These are phyloP conservation scores for Nakazawaea peltata DNA, from an alignment of 805 yeast genomes.

Conservation along the genomic window DNA sequence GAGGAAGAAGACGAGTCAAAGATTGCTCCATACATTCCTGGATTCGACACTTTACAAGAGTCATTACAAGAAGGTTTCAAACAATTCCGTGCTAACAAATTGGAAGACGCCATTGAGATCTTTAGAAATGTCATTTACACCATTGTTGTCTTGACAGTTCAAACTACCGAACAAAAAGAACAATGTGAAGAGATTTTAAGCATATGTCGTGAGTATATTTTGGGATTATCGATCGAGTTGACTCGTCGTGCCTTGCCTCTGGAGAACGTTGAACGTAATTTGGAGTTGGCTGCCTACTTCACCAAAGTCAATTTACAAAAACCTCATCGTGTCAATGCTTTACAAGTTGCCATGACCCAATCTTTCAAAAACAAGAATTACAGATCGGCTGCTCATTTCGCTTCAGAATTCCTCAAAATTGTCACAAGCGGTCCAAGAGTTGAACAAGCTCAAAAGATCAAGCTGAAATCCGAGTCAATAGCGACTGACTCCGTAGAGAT, in stretches of 20 bases:
- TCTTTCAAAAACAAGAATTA: slow-evolving; percentile 83
- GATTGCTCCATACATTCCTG: slow-evolving; percentile 66
- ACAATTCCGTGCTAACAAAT: slow-evolving; percentile 73
- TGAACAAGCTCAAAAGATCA: slow-evolving; percentile 81
- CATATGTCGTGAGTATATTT: slow-evolving; percentile 80
- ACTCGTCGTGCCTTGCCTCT: slow-evolving; percentile 76
- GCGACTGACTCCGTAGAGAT: slow-evolving; percentile 84
- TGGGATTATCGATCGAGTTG: slow-evolving; percentile 88
- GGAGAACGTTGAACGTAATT: slow-evolving; percentile 69
- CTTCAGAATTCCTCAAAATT: slow-evolving; percentile 69
- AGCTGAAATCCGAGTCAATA: slow-evolving; percentile 68
- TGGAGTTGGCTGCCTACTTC: slow-evolving; percentile 94
- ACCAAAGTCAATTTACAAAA: slow-evolving; percentile 77
- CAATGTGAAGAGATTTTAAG: slow-evolving; percentile 65
- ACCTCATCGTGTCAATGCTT: slow-evolving; percentile 78
- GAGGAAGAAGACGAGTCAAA: slow-evolving; percentile 44
- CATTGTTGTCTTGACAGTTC: slow-evolving; percentile 62
- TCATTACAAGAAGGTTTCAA: slow-evolving; percentile 69
- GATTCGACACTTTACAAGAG: slow-evolving; percentile 56
- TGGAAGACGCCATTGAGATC: slow-evolving; percentile 69
- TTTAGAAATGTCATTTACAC: slow-evolving; percentile 80
- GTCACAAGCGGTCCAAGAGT: slow-evolving; percentile 71
- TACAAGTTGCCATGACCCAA: slow-evolving; percentile 93
- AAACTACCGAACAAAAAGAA: slow-evolving; percentile 64
- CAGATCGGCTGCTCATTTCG: slow-evolving; percentile 85